Percentiles rank a stretch among this genome's conserved stretches.
phyloP scores from a whole-genome alignment of 495 filamentous ascomycete genomes.

The Penicillium pulvis region DNA sequence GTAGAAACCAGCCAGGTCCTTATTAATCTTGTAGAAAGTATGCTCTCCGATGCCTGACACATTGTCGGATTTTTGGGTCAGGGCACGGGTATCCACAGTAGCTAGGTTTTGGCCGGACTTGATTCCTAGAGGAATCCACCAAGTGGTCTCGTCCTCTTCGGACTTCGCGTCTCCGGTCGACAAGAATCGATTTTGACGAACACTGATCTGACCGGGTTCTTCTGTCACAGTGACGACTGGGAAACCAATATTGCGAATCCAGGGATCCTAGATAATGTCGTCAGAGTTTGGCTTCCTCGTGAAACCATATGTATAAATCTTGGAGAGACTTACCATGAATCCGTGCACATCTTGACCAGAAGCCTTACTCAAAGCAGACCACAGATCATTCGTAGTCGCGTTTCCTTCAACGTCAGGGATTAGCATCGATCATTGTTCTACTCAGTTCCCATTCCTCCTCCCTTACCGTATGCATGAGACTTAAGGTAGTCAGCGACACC shows the following conservation, averaged over 20 bases:
- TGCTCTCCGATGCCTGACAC: constrained; percentile 71
- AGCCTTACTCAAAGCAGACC: constrained; percentile 85
- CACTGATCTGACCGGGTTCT: constrained; percentile 73
- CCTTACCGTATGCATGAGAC: constrained; percentile 70
- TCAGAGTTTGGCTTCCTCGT: constrained; percentile 8
- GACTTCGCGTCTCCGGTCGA: constrained; percentile 88
- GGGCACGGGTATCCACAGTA: constrained; percentile 48
- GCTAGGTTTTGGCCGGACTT: constrained; percentile 52
- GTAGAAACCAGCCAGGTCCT: constrained; percentile 86
- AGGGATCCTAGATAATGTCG: constrained; percentile 60
- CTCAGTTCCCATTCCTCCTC: not conserved
- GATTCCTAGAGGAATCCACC: constrained; percentile 92
- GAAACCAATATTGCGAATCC: constrained; percentile 94
- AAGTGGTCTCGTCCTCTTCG: constrained; percentile 86
- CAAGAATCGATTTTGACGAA: constrained; percentile 87
- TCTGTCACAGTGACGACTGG: constrained; percentile 86
- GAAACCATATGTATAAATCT: too few relatives aligned
- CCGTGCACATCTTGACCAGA: constrained; percentile 83
- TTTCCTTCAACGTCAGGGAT: constrained; percentile 55
- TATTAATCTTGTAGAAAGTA: constrained; percentile 88
- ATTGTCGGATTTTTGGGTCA: constrained; percentile 75
- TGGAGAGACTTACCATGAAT: constrained; percentile 66
- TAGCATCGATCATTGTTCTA: not conserved
- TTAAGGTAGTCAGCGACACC: constrained; percentile 90
- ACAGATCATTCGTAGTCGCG: constrained; percentile 89